Evolutionary conservation across 768 basidiomycete genomes (phyloP).

Genomic region (Paxillus rubicundulus): DNA sequence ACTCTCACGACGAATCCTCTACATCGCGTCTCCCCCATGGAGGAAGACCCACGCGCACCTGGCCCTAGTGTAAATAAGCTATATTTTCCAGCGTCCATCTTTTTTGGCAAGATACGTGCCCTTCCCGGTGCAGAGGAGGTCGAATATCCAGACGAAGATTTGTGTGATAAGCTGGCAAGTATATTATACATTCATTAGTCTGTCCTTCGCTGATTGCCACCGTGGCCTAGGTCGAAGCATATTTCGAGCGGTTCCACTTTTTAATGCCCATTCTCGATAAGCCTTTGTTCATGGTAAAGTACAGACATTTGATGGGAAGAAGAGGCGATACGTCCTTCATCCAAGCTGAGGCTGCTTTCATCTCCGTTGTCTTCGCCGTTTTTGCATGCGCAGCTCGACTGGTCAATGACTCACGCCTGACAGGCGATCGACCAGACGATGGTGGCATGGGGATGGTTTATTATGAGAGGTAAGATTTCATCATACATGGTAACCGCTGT

Average conservation of each 20-base stretch:
- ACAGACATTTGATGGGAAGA: constrained; percentile 72
- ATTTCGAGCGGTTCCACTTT: constrained; percentile 86
- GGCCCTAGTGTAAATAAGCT: constrained; percentile 80
- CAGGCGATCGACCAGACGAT: constrained; percentile 59
- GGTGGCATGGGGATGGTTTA: constrained; percentile 89
- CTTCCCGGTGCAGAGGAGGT: constrained; percentile 83
- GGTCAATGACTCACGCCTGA: constrained; percentile 69
- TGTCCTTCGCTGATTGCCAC: constrained; percentile 22
- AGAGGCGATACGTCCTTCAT: constrained; percentile 49
- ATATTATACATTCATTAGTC: constrained; percentile 12
- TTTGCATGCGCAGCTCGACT: constrained; percentile 87
- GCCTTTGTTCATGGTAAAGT: constrained; percentile 73
- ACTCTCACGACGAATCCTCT: constrained; percentile 70
- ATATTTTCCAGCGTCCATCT: constrained; percentile 85
- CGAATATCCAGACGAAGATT: constrained; percentile 79
- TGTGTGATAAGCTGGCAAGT: constrained; percentile 83
- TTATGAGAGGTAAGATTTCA: constrained; percentile 69
- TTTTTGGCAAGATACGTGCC: constrained; percentile 82
- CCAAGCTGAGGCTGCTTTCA: constrained; percentile 68
- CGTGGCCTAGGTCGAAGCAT: constrained; percentile 68
- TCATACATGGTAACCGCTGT: not conserved
- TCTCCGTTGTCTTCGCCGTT: constrained; percentile 81
- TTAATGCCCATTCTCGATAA: constrained; percentile 87
- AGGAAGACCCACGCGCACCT: constrained; percentile 76
- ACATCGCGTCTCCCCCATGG: constrained; percentile 78